Evolutionary conservation across 2,329 filamentous ascomycete species (phyloP).

Genomic region (Chaetomiaceae sp.): DNA sequence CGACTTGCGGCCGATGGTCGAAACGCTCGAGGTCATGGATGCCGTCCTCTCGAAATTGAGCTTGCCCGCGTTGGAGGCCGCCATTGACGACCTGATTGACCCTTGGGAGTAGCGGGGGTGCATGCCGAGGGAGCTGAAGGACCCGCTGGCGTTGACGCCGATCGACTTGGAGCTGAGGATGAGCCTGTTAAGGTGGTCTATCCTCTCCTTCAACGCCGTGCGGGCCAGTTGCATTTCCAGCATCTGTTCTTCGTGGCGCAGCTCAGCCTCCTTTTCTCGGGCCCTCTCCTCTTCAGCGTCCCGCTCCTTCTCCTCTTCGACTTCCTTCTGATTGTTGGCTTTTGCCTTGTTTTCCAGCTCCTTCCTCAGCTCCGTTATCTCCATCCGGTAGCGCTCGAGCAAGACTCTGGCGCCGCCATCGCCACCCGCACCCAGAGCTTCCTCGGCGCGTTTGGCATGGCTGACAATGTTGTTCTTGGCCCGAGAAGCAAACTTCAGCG

Average conservation of each 20-base stretch:
- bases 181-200: slow-evolving; percentile 91
- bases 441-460: slow-evolving; percentile 90
- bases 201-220: slow-evolving; percentile 92
- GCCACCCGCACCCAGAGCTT: slow-evolving; percentile 73
- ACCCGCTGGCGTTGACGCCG: slow-evolving; percentile 78
- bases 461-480: slow-evolving; percentile 98
- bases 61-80: slow-evolving; percentile 52
- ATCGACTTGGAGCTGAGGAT: slow-evolving; percentile 95
- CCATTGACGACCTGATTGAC: slow-evolving; percentile 63
- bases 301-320: slow-evolving; percentile 57
- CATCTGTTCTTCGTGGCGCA: slow-evolving; percentile 94
- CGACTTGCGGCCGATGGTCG: slow-evolving; percentile 53
- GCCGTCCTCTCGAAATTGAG: slow-evolving; percentile 58
- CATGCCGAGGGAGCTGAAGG: slow-evolving; percentile 62
- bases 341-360: slow-evolving; percentile 83
- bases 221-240: slow-evolving; percentile 96
- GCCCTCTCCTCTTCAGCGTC: slow-evolving; percentile 68
- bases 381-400: slow-evolving; percentile 87
- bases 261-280: slow-evolving; percentile 72
- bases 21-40: slow-evolving; percentile 61
- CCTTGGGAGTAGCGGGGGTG: slow-evolving; percentile 60
- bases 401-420: slow-evolving; percentile 84
- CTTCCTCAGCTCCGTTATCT: slow-evolving; percentile 75
- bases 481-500: slow-evolving; percentile 90
- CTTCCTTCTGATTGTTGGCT: slow-evolving; percentile 55